phyloP scores from a whole-genome alignment of 1,139 yeast genomes.

The Pichia sp. region DNA sequence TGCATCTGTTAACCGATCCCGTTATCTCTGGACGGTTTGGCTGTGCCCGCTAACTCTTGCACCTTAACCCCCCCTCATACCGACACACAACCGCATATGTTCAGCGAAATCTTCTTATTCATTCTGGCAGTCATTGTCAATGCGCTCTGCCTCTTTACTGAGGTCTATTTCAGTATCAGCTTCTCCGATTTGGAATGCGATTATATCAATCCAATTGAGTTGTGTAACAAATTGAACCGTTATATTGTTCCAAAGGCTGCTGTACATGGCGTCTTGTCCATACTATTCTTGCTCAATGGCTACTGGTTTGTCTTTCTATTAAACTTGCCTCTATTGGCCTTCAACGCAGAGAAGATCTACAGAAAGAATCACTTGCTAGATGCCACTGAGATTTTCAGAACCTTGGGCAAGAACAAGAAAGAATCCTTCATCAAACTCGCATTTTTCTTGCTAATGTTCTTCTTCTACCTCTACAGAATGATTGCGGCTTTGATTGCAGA shows the following conservation, averaged over 20 bases:
- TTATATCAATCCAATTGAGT: slow-evolving; percentile 93
- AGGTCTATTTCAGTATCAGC: slow-evolving; percentile 89
- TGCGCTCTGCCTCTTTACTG: slow-evolving; percentile 82
- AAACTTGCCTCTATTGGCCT: slow-evolving; percentile 82
- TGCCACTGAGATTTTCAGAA: slow-evolving; percentile 97
- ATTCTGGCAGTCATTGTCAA: slow-evolving; percentile 81
- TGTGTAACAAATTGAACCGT: slow-evolving; percentile 87
- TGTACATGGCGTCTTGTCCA: slow-evolving; percentile 69
- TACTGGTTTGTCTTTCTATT: slow-evolving; percentile 88
- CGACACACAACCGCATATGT: slow-evolving; percentile 18
- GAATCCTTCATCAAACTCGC: slow-evolving; percentile 89
- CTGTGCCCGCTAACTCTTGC: not conserved
- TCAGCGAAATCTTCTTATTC: slow-evolving; percentile 49
- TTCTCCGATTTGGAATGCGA: slow-evolving; percentile 93
- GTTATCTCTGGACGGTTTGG: not conserved
- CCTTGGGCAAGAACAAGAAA: slow-evolving; percentile 86
- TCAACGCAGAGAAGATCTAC: slow-evolving; percentile 65
- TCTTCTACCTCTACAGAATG: slow-evolving; percentile 94
- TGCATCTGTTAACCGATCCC: not conserved
- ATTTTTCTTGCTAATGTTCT: slow-evolving; percentile 86
- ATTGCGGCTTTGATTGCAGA: slow-evolving; percentile 88
- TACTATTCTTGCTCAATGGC: slow-evolving; percentile 77
- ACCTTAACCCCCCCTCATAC: not conserved
- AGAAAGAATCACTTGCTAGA: slow-evolving; percentile 84
- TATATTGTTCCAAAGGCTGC: slow-evolving; percentile 90